Evolutionary conservation across 192 early-diverging fungal species (phyloP).

Genomic region (Coemansia furcata): DNA sequence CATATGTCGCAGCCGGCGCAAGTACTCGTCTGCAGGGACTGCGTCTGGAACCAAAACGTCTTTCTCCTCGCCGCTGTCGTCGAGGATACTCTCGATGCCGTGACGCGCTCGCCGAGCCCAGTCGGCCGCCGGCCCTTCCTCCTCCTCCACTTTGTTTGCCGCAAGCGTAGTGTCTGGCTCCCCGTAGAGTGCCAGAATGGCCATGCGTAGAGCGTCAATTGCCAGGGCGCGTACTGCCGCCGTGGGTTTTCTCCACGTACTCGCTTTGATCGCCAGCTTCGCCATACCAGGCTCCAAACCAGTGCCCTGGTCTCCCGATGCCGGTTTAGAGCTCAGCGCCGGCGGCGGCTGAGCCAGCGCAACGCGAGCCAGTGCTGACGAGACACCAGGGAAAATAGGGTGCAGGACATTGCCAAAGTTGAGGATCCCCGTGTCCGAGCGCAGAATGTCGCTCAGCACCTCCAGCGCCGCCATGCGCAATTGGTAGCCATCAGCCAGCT

Average conservation of each 20-base stretch:
- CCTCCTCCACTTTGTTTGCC: not conserved
- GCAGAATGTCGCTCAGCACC: constrained; percentile 8
- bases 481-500: constrained; percentile 14
- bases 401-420: not conserved
- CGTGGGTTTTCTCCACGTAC: constrained; percentile 10
- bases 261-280: not conserved
- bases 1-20: constrained; percentile 15
- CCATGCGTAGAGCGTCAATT: not conserved
- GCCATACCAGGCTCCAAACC: not conserved
- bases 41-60: not conserved
- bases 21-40: not conserved
- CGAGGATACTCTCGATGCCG: constrained; percentile 4
- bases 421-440: not conserved
- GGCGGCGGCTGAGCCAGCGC: constrained; percentile 28
- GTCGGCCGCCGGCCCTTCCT: not conserved
- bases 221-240: constrained; percentile 21
- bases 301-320: not conserved
- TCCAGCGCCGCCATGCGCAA: constrained; percentile 21
- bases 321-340: not conserved
- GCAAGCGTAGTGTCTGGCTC: not conserved
- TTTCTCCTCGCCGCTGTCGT: constrained; percentile 3
- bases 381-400: constrained; percentile 33
- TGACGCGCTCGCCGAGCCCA: constrained; percentile 19
- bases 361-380: constrained; percentile 27
- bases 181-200: not conserved